Conservation (phyloP, 2,329 filamentous ascomycete species). For the Stenocarpella maydis region DNA sequence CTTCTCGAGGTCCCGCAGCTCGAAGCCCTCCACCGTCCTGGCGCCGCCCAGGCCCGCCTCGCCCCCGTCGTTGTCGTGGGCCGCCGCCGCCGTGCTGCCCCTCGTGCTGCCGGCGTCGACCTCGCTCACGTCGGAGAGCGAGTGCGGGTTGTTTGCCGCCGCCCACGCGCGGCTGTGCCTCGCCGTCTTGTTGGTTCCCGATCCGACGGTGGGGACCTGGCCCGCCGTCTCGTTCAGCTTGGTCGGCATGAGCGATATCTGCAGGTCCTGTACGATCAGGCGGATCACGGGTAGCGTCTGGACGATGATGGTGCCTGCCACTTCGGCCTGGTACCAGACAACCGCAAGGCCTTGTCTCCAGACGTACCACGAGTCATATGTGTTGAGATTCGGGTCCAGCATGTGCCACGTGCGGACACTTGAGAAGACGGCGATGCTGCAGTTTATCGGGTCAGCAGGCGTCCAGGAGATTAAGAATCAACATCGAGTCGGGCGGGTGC, state of each 20-base stretch:
- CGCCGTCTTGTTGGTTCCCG: slow-evolving; percentile 18
- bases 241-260: slow-evolving; percentile 45
- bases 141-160: slow-evolving; percentile 25
- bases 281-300: slow-evolving; percentile 62
- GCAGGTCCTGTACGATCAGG: slow-evolving; percentile 53
- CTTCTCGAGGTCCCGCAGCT: slow-evolving; percentile 21
- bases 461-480: background rate
- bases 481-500: slow-evolving; percentile 48
- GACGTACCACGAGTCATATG: slow-evolving; percentile 53
- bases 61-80: slow-evolving; percentile 10
- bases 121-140: slow-evolving; percentile 21
- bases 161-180: slow-evolving; percentile 26
- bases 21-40: slow-evolving; percentile 17
- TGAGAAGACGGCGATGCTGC: slow-evolving; percentile 55
- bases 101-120: background rate
- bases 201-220: slow-evolving; percentile 7
- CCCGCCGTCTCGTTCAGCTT: slow-evolving; percentile 30
- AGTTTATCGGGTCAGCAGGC: slow-evolving; percentile 2
- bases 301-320: slow-evolving; percentile 62
- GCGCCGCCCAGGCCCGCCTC: slow-evolving; percentile 1
- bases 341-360: slow-evolving; percentile 56
- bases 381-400: slow-evolving; percentile 52
- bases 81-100: background rate
- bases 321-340: slow-evolving; percentile 60
- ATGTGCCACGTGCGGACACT: slow-evolving; percentile 59